A percentile compares a stretch with the other conserved stretches of the same genome.
phyloP scores from a whole-genome alignment of 768 basidiomycete genomes.

The Mycena indigotica region DNA sequence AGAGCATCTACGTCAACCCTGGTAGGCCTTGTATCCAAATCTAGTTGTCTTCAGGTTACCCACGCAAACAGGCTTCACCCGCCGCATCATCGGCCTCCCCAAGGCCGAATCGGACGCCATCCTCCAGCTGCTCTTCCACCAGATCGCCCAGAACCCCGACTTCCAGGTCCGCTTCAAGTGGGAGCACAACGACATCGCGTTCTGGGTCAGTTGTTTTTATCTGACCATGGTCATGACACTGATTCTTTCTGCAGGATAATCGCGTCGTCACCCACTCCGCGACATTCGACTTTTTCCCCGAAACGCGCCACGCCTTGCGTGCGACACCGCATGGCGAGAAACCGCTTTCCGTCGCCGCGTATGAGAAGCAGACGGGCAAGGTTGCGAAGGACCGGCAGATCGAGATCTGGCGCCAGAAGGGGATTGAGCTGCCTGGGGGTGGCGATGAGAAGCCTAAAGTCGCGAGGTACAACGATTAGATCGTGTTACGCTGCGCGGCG shows the following conservation, averaged over 20 bases:
- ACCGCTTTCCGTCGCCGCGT: conserved; percentile 75
- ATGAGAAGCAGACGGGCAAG: conserved; percentile 64
- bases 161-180: conserved; percentile 79
- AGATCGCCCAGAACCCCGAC: conserved; percentile 70
- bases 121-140: conserved; percentile 68
- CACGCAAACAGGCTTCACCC: conserved; percentile 83
- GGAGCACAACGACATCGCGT: conserved; percentile 75
- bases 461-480: conserved; percentile 68
- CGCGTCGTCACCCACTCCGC: conserved; percentile 71
- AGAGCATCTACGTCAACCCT: conserved; percentile 81
- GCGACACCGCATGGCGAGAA: conserved; percentile 82
- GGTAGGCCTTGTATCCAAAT: conserved; percentile 36
- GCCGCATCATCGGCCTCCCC: conserved; percentile 75
- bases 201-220: conserved; percentile 57
- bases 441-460: conserved; percentile 37
- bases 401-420: conserved; percentile 72
- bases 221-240: background rate
- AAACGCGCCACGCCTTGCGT: conserved; percentile 74
- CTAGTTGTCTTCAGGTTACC: conserved; percentile 1
- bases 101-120: conserved; percentile 82
- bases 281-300: conserved; percentile 82
- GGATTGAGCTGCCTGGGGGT: conserved; percentile 46
- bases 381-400: conserved; percentile 72
- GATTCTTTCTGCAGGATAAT: conserved; percentile 13
- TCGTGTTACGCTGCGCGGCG: no score